Evolutionary conservation across 1,284 basidiomycete genomes (phyloP).

Genomic region (Ceratobasidium sp.): DNA sequence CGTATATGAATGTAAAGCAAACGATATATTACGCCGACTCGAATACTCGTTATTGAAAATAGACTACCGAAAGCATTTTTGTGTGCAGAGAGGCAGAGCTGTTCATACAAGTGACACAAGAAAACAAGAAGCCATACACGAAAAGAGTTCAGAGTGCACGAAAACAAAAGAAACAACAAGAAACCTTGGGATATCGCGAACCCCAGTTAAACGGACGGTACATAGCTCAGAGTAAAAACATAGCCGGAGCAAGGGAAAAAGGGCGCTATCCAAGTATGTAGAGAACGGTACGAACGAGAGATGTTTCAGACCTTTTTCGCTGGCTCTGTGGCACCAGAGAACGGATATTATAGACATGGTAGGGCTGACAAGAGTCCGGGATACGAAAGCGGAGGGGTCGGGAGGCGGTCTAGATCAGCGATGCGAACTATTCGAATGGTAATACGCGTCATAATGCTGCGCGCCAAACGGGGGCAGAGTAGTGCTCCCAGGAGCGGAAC

Average conservation of each 20-base stretch:
- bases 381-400: constrained; percentile 11
- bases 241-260: constrained; percentile 28
- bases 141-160: constrained; percentile 14
- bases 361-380: constrained; percentile 15
- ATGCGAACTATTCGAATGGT: constrained; percentile 44
- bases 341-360: constrained; percentile 20
- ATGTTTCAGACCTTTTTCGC: constrained; percentile 42
- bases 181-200: constrained; percentile 12
- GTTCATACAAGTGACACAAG: constrained; percentile 28
- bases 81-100: constrained; percentile 14
- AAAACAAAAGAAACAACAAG: constrained; percentile 7
- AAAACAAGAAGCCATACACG: constrained; percentile 26
- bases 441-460: constrained; percentile 45
- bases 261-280: constrained; percentile 20
- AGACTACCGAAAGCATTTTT: constrained; percentile 42
- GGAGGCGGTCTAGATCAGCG: constrained; percentile 17
- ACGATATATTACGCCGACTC: constrained; percentile 42
- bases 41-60: constrained; percentile 34
- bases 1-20: constrained; percentile 3
- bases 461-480: constrained; percentile 42
- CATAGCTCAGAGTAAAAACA: constrained; percentile 24
- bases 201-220: constrained; percentile 8
- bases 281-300: not conserved
- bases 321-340: constrained; percentile 33
- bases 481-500: constrained; percentile 40